phyloP scores from a whole-genome alignment of 208 protist genomes.

The Leishmania martiniquensis region DNA sequence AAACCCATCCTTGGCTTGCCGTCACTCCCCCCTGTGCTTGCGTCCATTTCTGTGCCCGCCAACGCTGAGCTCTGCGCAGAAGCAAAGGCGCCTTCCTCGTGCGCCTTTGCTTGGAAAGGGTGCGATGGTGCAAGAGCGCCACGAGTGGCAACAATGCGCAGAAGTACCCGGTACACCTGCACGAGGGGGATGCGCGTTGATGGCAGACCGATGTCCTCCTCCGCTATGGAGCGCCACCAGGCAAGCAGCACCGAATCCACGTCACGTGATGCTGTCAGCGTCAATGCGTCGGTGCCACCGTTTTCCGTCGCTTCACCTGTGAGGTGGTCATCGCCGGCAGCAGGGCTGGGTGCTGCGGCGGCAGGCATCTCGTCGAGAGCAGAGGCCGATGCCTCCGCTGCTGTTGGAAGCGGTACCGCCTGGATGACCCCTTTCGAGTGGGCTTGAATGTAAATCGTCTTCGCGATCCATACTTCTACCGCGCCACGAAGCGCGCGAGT shows the following conservation, averaged over 20 bases:
- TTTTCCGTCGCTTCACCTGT: background rate
- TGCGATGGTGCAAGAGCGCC: background rate
- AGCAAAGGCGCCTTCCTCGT: background rate
- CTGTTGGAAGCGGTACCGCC: background rate
- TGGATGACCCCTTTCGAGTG: background rate
- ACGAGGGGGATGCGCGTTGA: conserved; percentile 17
- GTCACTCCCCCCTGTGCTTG: background rate
- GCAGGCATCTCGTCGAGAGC: background rate
- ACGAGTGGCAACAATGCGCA: conserved; percentile 15
- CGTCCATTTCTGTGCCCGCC: background rate
- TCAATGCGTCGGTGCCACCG: too few relatives aligned
- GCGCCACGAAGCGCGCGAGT: conserved; percentile 3
- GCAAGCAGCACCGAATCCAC: conserved; percentile 6
- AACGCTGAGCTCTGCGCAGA: background rate
- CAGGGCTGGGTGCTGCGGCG: background rate
- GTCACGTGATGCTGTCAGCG: background rate
- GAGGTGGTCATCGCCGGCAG: background rate
- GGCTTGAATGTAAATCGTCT: conserved; percentile 16
- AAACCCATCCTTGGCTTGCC: background rate
- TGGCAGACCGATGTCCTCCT: conserved; percentile 21
- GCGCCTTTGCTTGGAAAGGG: background rate
- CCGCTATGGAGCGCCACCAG: conserved; percentile 28
- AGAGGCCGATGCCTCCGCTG: background rate
- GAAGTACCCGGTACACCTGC: conserved; percentile 19
- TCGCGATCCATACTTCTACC: conserved; percentile 11